A percentile compares a stretch with the other conserved stretches of the same genome.
phyloP scores from a whole-genome alignment of 2,329 filamentous ascomycete genomes.

The Fusarium kyushuense region DNA sequence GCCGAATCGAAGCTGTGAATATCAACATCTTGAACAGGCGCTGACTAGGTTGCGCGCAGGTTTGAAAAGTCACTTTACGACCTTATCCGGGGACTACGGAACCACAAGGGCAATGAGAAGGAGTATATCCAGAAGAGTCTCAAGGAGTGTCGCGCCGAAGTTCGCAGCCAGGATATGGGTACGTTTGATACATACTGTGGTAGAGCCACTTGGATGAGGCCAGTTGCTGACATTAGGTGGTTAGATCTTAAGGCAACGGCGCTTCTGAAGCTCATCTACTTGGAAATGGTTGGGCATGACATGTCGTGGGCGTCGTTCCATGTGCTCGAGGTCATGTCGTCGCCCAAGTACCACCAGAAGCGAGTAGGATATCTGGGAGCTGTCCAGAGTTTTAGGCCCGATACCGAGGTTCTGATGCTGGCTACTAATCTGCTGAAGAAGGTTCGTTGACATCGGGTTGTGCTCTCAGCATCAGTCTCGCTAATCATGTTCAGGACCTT shows the following conservation, averaged over 20 bases:
- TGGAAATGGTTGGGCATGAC: slow-evolving; percentile 99
- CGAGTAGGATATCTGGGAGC: slow-evolving; percentile 94
- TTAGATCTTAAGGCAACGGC: slow-evolving; percentile 95
- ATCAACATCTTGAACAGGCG: slow-evolving; percentile 5
- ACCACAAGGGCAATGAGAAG: slow-evolving; percentile 94
- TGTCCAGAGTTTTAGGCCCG: slow-evolving; percentile 93
- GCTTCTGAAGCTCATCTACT: slow-evolving; percentile 93
- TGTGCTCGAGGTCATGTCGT: slow-evolving; percentile 98
- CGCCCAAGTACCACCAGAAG: slow-evolving; percentile 93
- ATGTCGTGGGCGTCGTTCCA: slow-evolving; percentile 99
- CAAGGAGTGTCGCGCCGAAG: slow-evolving; percentile 94
- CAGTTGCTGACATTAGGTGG: slow-evolving; percentile 26
- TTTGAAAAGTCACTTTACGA: slow-evolving; percentile 99
- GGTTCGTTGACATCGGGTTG: slow-evolving; percentile 56
- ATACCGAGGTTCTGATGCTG: slow-evolving; percentile 97
- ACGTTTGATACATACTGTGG: slow-evolving; percentile 51
- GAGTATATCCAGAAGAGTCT: slow-evolving; percentile 94
- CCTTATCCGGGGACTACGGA: slow-evolving; percentile 95
- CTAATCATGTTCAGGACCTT: slow-evolving; percentile 67
- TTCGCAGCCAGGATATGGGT: slow-evolving; percentile 94
- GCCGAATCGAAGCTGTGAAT: slow-evolving; percentile 24
- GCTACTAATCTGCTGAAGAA: slow-evolving; percentile 98
- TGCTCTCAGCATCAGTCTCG: background rate
- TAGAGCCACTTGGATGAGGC: background rate
- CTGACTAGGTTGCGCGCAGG: slow-evolving; percentile 65